Conservation (phyloP, 2,329 filamentous ascomycete species). For the Penicillium brasilianum region DNA sequence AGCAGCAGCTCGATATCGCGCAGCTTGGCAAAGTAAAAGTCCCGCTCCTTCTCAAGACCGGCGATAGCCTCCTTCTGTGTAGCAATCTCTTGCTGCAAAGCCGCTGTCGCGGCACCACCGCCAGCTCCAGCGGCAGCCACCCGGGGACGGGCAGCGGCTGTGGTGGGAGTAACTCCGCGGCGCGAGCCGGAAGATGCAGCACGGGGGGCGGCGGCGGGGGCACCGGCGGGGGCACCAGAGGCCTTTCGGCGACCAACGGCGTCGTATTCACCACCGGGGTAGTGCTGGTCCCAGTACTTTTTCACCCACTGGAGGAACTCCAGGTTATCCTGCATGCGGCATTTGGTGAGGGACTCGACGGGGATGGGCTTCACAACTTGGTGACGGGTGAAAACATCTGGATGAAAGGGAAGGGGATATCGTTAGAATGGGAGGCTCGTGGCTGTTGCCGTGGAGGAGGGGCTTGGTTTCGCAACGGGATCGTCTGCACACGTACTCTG, state of each 20-base stretch:
- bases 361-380: constrained; percentile 87
- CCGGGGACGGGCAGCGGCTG: constrained; percentile 53
- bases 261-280: constrained; percentile 96
- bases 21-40: constrained; percentile 99
- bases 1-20: constrained; percentile 94
- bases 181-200: constrained; percentile 54
- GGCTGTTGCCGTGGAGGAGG: not conserved
- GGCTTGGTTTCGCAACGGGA: not conserved
- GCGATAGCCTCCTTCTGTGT: constrained; percentile 94
- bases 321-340: constrained; percentile 99
- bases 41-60: constrained; percentile 91
- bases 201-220: constrained; percentile 50
- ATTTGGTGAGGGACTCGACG: constrained; percentile 88
- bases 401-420: constrained; percentile 10
- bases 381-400: constrained; percentile 81
- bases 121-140: constrained; percentile 54
- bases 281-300: constrained; percentile 97
- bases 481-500: constrained; percentile 70
- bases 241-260: constrained; percentile 84
- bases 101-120: constrained; percentile 65
- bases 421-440: constrained; percentile 8
- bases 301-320: constrained; percentile 98
- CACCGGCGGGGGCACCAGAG: constrained; percentile 59
- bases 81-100: constrained; percentile 81
- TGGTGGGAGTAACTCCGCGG: constrained; percentile 67